Base-by-base conservation (phyloP, 768 basidiomycete genomes). In the Tylopilus cervinicoccineus region DNA sequence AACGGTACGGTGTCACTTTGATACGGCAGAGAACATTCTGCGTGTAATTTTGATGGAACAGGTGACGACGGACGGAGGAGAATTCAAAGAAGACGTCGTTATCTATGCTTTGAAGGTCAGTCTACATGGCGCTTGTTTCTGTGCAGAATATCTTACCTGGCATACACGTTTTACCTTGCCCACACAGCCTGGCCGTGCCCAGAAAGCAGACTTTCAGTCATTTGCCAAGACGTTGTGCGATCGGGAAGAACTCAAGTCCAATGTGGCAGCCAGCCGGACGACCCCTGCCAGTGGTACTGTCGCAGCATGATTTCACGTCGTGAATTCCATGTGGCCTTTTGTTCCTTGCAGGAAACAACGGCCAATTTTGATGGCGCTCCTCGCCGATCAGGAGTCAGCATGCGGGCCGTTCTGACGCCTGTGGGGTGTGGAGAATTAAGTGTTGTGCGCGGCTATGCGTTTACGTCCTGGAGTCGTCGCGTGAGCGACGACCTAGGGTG, bases 71-170 rank as follows among this genome's bases (percentile, higher is more conserved):
- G 68, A 65, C 23, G 54, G 55, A 29, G 33, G 62, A 43, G 32
- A 51, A 49, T 13, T 51, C 46, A 60, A 58, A 52, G 56, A 60
- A 51, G 77, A 81, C 45, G 54, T 84, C 11, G 77, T 81, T 11
- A 64, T 85, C 5, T 86, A 86, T 55, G 84, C 80, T 2, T 57
- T 86, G 38, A 85, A 81, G 79, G 84, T 83, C 43, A 3, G 69
- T 7, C 28, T 47, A 26, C 11, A 38, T 16, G 12, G 28, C 32
- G 14, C 43, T 38, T 34, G 14, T 43, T 51, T 10, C 40, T 27
- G 39, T 8, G 28, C n/a, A 6, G 28, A 38, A 36, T 40, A 29
- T 42, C 47, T 27, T 16, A 46, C n/a, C n/a, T n/a, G n/a, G 37
- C 41, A 4, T 16, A 19, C 27, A 32, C n/a, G 19, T 27, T 32